phyloP scores from a whole-genome alignment of 805 yeast species.

The Komagataella populi region DNA sequence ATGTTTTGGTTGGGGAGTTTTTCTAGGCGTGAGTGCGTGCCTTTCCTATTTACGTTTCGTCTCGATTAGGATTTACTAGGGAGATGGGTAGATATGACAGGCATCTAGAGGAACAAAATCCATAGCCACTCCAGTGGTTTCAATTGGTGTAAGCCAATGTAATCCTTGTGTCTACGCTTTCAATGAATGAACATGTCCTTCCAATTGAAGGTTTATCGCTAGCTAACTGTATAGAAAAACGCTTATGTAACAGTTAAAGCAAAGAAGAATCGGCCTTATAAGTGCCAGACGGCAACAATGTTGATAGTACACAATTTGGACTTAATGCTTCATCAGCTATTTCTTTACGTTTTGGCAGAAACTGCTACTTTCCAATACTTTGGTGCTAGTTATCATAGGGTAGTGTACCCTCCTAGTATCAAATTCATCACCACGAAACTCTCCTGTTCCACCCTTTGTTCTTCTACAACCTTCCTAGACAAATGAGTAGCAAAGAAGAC shows the following conservation, averaged over 20 bases:
- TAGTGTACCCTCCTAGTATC: neutral
- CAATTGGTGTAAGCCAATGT: neutral
- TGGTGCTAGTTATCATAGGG: neutral
- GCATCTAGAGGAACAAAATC: neutral
- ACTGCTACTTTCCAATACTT: neutral
- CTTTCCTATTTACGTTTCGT: slow-evolving; percentile 4
- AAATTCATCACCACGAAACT: neutral
- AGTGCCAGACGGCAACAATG: no score
- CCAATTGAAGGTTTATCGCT: neutral
- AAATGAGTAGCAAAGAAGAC: slow-evolving; percentile 12
- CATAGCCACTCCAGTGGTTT: neutral
- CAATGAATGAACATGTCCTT: neutral
- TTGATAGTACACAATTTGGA: no score
- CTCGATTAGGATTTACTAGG: slow-evolving; percentile 6
- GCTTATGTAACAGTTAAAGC: neutral
- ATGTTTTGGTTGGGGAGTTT: neutral
- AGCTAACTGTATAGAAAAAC: neutral
- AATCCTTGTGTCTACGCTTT: no score
- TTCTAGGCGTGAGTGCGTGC: neutral
- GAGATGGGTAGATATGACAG: slow-evolving; percentile 5
- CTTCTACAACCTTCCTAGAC: slow-evolving; percentile 6
- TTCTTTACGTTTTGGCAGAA: neutral
- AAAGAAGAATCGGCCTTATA: neutral
- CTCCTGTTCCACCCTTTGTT: neutral
- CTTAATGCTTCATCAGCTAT: neutral